phyloP scores from a whole-genome alignment of 768 basidiomycete genomes.

The Russula ochroleuca region DNA sequence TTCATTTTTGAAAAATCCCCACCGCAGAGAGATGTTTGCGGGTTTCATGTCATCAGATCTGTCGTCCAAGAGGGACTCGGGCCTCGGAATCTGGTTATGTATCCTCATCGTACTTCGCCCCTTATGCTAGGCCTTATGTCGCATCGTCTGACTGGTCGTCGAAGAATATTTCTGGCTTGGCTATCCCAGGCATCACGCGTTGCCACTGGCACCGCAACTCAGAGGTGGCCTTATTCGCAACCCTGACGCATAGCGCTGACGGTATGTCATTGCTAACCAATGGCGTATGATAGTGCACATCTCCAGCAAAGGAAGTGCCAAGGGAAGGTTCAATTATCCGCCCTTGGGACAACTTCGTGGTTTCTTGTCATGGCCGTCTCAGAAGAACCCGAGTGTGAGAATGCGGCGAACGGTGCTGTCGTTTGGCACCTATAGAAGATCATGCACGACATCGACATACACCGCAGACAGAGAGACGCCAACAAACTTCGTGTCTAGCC shows the following conservation, averaged over 20 bases:
- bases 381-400: neutral
- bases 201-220: too few species aligned
- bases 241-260: slow-evolving; percentile 15
- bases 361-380: neutral
- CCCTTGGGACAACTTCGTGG: too few species aligned
- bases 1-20: slow-evolving; percentile 2
- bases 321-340: slow-evolving; percentile 17
- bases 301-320: neutral
- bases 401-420: slow-evolving; percentile 14
- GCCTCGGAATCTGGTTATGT: neutral
- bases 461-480: slow-evolving; percentile 3
- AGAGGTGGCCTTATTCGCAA: slow-evolving; percentile 9
- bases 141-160: too few species aligned
- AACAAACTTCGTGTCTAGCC: neutral
- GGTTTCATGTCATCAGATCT: too few species aligned
- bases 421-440: slow-evolving; percentile 14
- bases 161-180: too few species aligned
- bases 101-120: slow-evolving; percentile 2
- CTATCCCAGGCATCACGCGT: too few species aligned
- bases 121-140: too few species aligned
- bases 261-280: slow-evolving; percentile 8
- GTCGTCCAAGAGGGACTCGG: too few species aligned
- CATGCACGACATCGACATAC: slow-evolving; percentile 15
- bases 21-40: neutral
- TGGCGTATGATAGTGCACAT: slow-evolving; percentile 6